These are phyloP conservation scores for Aspergillus fructus DNA, from an alignment of 2,329 filamentous ascomycete genomes.

Conservation along the genomic window DNA sequence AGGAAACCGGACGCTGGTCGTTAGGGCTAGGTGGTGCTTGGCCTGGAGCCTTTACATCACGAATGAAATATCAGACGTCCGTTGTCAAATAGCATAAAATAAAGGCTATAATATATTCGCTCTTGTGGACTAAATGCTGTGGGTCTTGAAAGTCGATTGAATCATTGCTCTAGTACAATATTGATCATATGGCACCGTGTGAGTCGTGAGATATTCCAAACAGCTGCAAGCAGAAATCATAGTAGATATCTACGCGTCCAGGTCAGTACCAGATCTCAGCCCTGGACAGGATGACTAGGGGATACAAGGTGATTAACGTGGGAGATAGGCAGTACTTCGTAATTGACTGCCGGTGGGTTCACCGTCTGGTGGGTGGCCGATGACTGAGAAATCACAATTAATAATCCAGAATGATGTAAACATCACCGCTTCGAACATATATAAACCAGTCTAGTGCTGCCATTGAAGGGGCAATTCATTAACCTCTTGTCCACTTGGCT, in stretches of 20 bases:
- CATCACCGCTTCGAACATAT: no score
- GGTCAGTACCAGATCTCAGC: constrained; percentile 5
- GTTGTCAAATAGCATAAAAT: neutral
- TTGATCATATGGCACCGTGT: neutral
- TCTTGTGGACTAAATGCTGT: neutral
- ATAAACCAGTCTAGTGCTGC: no score
- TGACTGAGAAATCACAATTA: no score
- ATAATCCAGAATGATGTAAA: no score
- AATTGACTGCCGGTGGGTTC: no score
- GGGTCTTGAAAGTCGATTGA: accelerated
- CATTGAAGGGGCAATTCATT: no score
- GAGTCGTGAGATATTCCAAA: constrained; percentile 5
- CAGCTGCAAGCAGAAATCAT: neutral
- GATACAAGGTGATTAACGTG: no score
- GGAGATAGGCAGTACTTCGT: no score
- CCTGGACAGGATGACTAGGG: neutral
- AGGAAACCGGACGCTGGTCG: neutral
- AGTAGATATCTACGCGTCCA: neutral
- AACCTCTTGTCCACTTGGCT: no score
- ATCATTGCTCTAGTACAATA: neutral
- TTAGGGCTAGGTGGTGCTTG: neutral
- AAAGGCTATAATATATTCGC: neutral
- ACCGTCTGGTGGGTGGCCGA: no score
- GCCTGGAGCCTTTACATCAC: no score
- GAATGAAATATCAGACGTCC: neutral